These are phyloP conservation scores for Pseudohyphozyma bogoriensis DNA, from an alignment of 768 basidiomycete species.

Conservation along the genomic window DNA sequence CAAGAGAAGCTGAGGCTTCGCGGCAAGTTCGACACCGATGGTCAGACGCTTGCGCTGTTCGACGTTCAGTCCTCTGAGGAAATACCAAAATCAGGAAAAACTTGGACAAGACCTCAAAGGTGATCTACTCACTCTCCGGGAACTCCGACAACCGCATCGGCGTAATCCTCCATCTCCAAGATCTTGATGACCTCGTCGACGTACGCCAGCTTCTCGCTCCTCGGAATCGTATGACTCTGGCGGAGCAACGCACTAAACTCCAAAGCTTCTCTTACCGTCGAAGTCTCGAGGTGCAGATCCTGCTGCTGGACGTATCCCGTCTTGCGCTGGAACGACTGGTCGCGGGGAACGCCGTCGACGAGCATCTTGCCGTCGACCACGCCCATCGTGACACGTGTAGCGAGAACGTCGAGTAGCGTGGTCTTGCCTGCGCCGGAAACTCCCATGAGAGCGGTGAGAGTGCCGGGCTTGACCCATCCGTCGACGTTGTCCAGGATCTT, in stretches of 20 bases:
- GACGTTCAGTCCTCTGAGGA: slow-evolving; percentile 40
- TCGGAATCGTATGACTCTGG: slow-evolving; percentile 33
- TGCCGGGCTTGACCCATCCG: slow-evolving; percentile 42
- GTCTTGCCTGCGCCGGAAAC: slow-evolving; percentile 43
- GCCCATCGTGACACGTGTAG: slow-evolving; percentile 39
- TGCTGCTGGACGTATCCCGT: slow-evolving; percentile 40
- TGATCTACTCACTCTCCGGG: slow-evolving; percentile 29
- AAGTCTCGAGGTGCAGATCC: slow-evolving; percentile 10
- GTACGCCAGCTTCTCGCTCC: slow-evolving; percentile 38
- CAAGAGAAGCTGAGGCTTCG: slow-evolving; percentile 69
- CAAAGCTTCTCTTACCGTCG: slow-evolving; percentile 10
- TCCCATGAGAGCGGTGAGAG: slow-evolving; percentile 40
- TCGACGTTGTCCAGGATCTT: slow-evolving; percentile 31
- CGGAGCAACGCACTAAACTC: slow-evolving; percentile 40
- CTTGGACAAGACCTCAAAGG: not conserved
- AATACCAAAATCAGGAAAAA: not conserved
- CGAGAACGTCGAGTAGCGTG: slow-evolving; percentile 33
- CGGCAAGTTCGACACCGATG: slow-evolving; percentile 40
- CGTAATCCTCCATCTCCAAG: slow-evolving; percentile 41
- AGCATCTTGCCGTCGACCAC: slow-evolving; percentile 42
- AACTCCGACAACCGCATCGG: slow-evolving; percentile 43
- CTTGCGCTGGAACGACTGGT: slow-evolving; percentile 40
- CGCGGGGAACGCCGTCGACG: slow-evolving; percentile 39
- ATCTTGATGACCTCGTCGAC: slow-evolving; percentile 41
- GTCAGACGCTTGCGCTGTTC: slow-evolving; percentile 42